A percentile compares a stretch with the other conserved stretches of the same genome.
These are phyloP conservation scores for Aspergillus sp. DNA, from an alignment of 2,329 filamentous ascomycete species.

Conservation along the genomic window DNA sequence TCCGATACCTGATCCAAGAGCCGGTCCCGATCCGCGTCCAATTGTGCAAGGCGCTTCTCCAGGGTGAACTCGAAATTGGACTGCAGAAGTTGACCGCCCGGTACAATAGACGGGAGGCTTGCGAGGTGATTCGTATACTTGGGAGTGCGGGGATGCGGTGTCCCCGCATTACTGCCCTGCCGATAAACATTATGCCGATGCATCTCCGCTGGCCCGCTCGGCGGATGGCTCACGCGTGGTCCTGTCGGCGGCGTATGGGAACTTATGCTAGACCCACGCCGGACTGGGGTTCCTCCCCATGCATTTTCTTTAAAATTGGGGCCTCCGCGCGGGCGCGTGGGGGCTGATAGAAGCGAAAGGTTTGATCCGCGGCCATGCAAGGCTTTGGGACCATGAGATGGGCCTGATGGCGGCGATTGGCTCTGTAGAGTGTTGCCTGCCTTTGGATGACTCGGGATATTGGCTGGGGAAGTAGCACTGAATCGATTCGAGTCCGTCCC, in stretches of 20 bases:
- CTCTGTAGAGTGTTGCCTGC: constrained; percentile 18
- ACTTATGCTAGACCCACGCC: constrained; percentile 30
- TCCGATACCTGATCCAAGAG: constrained; percentile 44
- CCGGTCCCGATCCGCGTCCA: constrained; percentile 45
- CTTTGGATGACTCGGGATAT: constrained; percentile 32
- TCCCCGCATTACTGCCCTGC: constrained; percentile 33
- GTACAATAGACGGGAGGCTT: constrained; percentile 37
- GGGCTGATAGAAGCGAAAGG: constrained; percentile 43
- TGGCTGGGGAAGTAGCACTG: constrained; percentile 18
- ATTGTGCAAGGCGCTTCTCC: constrained; percentile 44
- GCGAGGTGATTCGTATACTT: constrained; percentile 40
- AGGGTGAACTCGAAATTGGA: constrained; percentile 35
- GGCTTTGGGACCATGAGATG: constrained; percentile 35
- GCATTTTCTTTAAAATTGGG: constrained; percentile 32
- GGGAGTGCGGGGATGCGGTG: constrained; percentile 37
- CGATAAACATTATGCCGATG: constrained; percentile 37
- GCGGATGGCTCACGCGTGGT: constrained; percentile 32
- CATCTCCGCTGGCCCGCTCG: constrained; percentile 25
- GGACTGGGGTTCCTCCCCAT: constrained; percentile 30
- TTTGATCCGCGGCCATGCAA: constrained; percentile 37
- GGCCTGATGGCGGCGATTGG: constrained; percentile 35
- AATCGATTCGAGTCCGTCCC: constrained; percentile 9
- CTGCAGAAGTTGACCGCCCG: constrained; percentile 42
- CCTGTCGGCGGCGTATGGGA: constrained; percentile 36
- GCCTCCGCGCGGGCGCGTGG: constrained; percentile 46